Conservation (phyloP, 2,329 filamentous ascomycete species). For the Colletotrichum theobromicola region DNA sequence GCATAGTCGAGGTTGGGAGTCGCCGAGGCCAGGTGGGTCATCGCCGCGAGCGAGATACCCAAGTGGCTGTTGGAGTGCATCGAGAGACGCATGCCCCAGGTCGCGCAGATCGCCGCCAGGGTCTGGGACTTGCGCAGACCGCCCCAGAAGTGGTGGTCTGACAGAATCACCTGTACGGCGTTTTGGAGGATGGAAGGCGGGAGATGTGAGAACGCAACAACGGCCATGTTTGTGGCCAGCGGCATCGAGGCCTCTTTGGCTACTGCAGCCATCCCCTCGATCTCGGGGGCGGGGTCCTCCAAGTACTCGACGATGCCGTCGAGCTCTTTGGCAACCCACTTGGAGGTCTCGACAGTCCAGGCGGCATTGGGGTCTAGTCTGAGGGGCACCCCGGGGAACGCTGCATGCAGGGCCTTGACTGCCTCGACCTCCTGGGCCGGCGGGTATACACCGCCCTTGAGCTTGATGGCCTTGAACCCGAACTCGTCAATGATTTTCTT, state of each 20-base stretch:
- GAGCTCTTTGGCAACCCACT: conserved; percentile 42
- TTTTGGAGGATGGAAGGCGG: conserved; percentile 41
- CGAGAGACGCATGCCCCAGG: conserved; percentile 43
- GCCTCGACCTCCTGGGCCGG: conserved; percentile 44
- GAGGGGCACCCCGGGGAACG: conserved; percentile 40
- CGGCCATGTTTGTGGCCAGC: conserved; percentile 48
- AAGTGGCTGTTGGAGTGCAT: conserved; percentile 51
- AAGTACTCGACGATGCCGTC: conserved; percentile 41
- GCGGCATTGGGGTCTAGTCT: conserved; percentile 43
- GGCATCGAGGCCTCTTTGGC: conserved; percentile 45
- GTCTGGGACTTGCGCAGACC: conserved; percentile 44
- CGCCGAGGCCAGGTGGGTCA: conserved; percentile 46
- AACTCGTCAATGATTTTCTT: conserved; percentile 44
- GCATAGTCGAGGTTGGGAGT: conserved; percentile 47
- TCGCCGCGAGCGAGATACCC: conserved; percentile 46
- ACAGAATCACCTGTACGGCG: conserved; percentile 45
- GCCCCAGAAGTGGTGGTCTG: conserved; percentile 49
- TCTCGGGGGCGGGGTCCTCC: conserved; percentile 44
- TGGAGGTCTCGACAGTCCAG: conserved; percentile 43
- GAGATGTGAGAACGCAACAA: conserved; percentile 44
- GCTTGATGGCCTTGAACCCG: conserved; percentile 47
- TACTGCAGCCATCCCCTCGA: conserved; percentile 48
- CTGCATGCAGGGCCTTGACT: conserved; percentile 39
- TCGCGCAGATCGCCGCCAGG: conserved; percentile 41
- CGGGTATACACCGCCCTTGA: conserved; percentile 46